Evolutionary conservation across 2,329 filamentous ascomycete genomes (phyloP), one percentile per base, ranked within the genome.

Genomic region (Hypoxylon sp.): DNA sequence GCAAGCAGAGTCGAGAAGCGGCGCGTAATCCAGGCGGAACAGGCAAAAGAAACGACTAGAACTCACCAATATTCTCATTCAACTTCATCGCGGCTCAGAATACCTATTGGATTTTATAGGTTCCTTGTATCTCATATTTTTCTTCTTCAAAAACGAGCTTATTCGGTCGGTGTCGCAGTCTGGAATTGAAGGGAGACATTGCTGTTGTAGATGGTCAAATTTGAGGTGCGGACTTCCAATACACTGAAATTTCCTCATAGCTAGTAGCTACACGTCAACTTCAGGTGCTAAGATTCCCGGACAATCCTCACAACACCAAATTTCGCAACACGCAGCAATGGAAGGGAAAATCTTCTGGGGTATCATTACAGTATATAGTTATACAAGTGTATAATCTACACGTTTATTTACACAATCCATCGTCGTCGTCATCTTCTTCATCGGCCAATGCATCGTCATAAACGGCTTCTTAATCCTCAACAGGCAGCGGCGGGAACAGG

Each of bases 401-500:
- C n/a, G 26, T 28, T 49, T 3, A 49, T 49, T 20, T 28, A 32
- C 45, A 49, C 28, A 5, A 28, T 18, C 26, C 12, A 16, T 32
- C 6, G 4, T 49, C 45, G 3, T 33, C 11, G 12, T 6, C 36
- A n/a, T n/a, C n/a, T n/a, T n/a, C n/a, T n/a, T n/a, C n/a, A n/a
- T n/a, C n/a, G n/a, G n/a, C n/a, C n/a, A n/a, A n/a, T n/a, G n/a
- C n/a, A n/a, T n/a, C n/a, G n/a, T n/a, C n/a, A n/a, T n/a, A n/a
- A n/a, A n/a, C n/a, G n/a, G n/a, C n/a, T n/a, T n/a, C 51, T 78
- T 69, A 82, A 24, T 76, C 74, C 65, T 82, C 80, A 0, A 82
- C 76, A 2, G 79, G 70, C 22, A 84, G 61, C 1, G 83, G 84
- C 28, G 87, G 87, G 70, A 89, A 89, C 42, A 89, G 71, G 0